These are phyloP conservation scores for Aphanomyces invadans DNA, from an alignment of 352 stramenopile genomes.

Conservation along the genomic window DNA sequence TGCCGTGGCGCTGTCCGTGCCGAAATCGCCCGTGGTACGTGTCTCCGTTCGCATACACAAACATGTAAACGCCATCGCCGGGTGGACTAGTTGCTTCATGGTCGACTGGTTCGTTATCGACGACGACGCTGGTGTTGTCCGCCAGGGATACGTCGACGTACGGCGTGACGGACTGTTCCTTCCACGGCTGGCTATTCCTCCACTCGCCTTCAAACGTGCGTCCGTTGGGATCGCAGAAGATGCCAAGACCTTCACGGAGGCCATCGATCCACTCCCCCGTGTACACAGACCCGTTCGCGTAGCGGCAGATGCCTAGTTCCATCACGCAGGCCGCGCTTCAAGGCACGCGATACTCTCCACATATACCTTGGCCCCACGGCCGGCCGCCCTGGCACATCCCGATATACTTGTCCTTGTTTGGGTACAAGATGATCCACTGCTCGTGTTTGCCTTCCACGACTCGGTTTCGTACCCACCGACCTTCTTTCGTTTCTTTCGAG, in stretches of 20 bases:
- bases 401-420: constrained; percentile 73
- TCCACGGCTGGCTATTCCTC: constrained; percentile 51
- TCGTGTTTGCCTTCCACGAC: constrained; percentile 38
- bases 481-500: constrained; percentile 59
- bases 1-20: constrained; percentile 59
- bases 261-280: constrained; percentile 76
- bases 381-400: constrained; percentile 47
- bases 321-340: too few species aligned
- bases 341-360: too few species aligned
- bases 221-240: constrained; percentile 51
- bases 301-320: constrained; percentile 88
- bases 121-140: constrained; percentile 11
- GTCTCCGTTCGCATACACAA: constrained; percentile 57
- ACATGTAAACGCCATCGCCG: neutral
- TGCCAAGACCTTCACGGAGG: constrained; percentile 64
- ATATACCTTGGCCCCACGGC: constrained; percentile 42
- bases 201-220: constrained; percentile 63
- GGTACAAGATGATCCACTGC: constrained; percentile 59
- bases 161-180: constrained; percentile 21
- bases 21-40: constrained; percentile 66
- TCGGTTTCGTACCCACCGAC: constrained; percentile 49
- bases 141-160: constrained; percentile 59
- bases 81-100: neutral
- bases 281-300: constrained; percentile 86
- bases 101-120: neutral